A percentile compares a stretch with the other conserved stretches of the same genome.
Evolutionary conservation across 2,329 filamentous ascomycete genomes (phyloP).

Genomic region (Cladosporium phlei): DNA sequence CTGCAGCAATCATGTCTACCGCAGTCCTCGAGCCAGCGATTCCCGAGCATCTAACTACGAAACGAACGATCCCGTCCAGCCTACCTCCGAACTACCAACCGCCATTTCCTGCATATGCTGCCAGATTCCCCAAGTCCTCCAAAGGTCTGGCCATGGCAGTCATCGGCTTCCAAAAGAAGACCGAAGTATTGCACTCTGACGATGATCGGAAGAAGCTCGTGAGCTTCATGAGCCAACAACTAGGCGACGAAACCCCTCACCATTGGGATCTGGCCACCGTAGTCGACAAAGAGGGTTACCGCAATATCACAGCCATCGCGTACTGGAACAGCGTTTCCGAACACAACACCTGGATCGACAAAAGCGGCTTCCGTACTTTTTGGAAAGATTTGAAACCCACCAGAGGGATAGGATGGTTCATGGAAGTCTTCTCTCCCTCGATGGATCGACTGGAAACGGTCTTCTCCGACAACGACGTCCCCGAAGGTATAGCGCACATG

Average conservation of each 20-base stretch:
- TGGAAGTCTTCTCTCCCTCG: slow-evolving; percentile 40
- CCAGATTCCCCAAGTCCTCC: slow-evolving; percentile 31
- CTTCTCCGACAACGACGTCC: slow-evolving; percentile 34
- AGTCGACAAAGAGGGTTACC: slow-evolving; percentile 29
- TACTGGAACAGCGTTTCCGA: slow-evolving; percentile 35
- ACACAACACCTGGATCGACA: slow-evolving; percentile 31
- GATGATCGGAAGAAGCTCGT: slow-evolving; percentile 15
- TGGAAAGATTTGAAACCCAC: slow-evolving; percentile 32
- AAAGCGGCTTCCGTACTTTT: slow-evolving; percentile 37
- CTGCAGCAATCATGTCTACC: too few relatives aligned
- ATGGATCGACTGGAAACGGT: slow-evolving; percentile 44
- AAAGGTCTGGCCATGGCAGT: slow-evolving; percentile 34
- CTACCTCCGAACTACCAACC: slow-evolving; percentile 27
- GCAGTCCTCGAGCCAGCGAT: slow-evolving; percentile 21
- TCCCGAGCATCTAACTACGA: slow-evolving; percentile 18
- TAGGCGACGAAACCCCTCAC: slow-evolving; percentile 17
- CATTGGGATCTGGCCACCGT: slow-evolving; percentile 35
- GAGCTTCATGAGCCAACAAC: slow-evolving; percentile 19
- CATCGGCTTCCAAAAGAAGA: slow-evolving; percentile 31
- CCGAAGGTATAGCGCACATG: slow-evolving; percentile 42
- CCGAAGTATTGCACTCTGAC: slow-evolving; percentile 3
- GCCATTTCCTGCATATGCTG: slow-evolving; percentile 30
- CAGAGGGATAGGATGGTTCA: slow-evolving; percentile 38
- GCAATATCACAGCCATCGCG: slow-evolving; percentile 35
- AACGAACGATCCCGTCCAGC: slow-evolving; percentile 17